Evolutionary conservation across 306 rosid genomes (phyloP).

Genomic region (Cajanus cajan): DNA sequence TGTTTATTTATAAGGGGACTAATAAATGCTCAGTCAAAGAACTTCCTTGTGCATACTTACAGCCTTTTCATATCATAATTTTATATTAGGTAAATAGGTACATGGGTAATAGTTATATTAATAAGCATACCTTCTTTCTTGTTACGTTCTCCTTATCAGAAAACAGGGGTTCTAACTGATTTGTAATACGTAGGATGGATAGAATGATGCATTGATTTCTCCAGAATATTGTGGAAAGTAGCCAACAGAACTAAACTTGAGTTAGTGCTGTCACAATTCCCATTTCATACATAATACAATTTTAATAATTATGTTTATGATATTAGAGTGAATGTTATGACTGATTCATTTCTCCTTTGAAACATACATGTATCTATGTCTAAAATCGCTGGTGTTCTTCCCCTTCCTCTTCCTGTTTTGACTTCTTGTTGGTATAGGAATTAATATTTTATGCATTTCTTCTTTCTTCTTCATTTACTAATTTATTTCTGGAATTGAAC

Average conservation of each 20-base stretch:
- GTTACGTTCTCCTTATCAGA: background rate
- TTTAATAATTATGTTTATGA: conserved; percentile 22
- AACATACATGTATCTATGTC: background rate
- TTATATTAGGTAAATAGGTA: background rate
- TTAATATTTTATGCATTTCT: conserved; percentile 1
- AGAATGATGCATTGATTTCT: background rate
- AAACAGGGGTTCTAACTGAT: background rate
- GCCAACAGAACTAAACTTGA: background rate
- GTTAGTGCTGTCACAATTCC: background rate
- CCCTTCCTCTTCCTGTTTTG: background rate
- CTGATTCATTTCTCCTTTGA: background rate
- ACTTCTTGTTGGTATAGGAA: conserved; percentile 10
- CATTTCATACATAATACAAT: background rate
- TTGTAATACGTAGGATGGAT: background rate
- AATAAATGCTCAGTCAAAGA: background rate
- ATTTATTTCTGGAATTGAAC: conserved; percentile 21
- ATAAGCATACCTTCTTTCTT: background rate
- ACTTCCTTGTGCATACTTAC: background rate
- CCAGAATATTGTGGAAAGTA: background rate
- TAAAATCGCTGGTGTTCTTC: background rate
- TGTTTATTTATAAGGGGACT: background rate
- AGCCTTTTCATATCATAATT: background rate
- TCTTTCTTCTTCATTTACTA: conserved; percentile 3
- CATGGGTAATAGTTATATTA: background rate
- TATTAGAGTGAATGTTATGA: background rate